Base-by-base conservation (phyloP, 192 early-diverging fungal genomes). In the Neocallimastix lanati region DNA sequence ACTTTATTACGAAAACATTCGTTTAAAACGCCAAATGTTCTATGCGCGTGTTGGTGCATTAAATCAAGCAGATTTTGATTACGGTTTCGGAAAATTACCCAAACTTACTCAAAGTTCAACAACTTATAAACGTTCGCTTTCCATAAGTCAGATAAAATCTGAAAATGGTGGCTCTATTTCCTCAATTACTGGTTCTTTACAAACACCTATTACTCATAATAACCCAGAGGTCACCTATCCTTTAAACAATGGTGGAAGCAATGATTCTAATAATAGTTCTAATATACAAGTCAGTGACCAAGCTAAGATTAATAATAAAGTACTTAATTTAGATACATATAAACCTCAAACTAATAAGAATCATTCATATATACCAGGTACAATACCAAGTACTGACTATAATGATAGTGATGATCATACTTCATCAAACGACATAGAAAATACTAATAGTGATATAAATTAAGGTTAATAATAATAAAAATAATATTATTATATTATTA, bases 11-110 rank as follows among this genome's bases (percentile, higher is more conserved):
- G 96, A 99, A 81, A 89, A 92, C 25, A 88, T 95, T 77, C 89
- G 92, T n/a, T 85, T 96, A 79, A 91, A 95, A 38, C 86, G 96
- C 25, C 92, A 93, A 82, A 99, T 99, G 95, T 97, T 96, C 82
- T 93, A 94, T 81, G 88, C 91, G 12, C 85, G 93, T 78, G 88
- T 89, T 77, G 96, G 96, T 29, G 88, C 92, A 29, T 84, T 77
- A 50, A 76, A 77, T 78, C 29, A 91, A 40, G 86, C 89, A 12
- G 84, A 86, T 30, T 85, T 89, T 82, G 76, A 91, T 18, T 80
- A 83, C 29, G 84, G 85, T 29, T 82, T 90, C 30, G 90, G 90
- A 4, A 67, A 67, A 67, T 67, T 67, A 67, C 50, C 50, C 25
- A 67, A 67, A n/a, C 9, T 67, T 11, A 67, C 50, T 67, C 50